Base-by-base conservation (phyloP, 2,329 filamentous ascomycete species). In the Aspergillus fijiensis region DNA sequence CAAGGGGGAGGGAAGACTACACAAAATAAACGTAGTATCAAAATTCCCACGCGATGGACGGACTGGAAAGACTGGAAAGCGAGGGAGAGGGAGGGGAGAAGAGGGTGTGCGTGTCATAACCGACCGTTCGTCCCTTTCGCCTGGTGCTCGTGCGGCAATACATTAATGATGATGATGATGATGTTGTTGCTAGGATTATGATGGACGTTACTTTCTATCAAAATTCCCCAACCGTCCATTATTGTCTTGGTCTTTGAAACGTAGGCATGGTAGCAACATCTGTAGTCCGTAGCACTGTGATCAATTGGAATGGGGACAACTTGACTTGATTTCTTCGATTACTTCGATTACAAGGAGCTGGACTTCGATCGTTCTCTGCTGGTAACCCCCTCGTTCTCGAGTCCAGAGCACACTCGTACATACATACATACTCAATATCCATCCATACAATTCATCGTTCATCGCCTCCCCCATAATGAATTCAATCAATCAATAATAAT, bases 131-230 rank as follows among this genome's bases (percentile, higher is more conserved):
- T 35, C 3, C 45, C 60, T 47, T 55, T 58, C 16, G 25, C 49
- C 29, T 59, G 49, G 51, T 58, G 53, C 58, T 63, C 49, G 58
- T 63, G 52, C 52, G 51, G 60, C 54, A 31, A 56, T 27, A 42
- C 52, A 50, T 31, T 47, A 48, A 55, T 47, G 27, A 49, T 27
- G 25, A 47, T 47, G 23, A 23, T 12, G 23, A 10, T 29, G 49
- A 31, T 55, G 53, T 21, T 25, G 53, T 19, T 21, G 9, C 23
- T 50, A 5, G 16, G 16, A 27, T 31, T 5, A 29, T 50, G 49
- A 31, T 27, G 23, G 48, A 31, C 14, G 25, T 16, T 50, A 23
- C 23, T 50, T 29, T 29, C 5, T 45, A 9, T 45, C 39, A 19
- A 45, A 45, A 19, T 19, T 14, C 39, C 2, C 39, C 16, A 45